These are phyloP conservation scores for Jamesozyma rosinii DNA, from an alignment of 805 yeast genomes.

Conservation along the genomic window DNA sequence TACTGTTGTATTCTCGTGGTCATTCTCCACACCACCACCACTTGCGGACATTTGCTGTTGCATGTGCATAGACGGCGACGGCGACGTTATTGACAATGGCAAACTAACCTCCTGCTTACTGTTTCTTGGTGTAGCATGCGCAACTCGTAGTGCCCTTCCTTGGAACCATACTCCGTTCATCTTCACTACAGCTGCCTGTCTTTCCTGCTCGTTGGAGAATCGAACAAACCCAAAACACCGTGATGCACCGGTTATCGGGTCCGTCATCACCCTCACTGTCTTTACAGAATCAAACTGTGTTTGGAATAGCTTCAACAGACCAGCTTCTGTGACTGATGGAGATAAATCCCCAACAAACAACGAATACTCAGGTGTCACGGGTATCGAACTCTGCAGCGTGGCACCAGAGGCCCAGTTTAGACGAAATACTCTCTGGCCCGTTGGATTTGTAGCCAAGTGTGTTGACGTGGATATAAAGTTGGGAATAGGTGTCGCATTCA, in stretches of 20 bases:
- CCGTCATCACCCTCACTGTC: conserved; percentile 80
- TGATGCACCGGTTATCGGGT: conserved; percentile 67
- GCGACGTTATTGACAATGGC: conserved; percentile 5
- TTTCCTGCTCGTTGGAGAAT: conserved; percentile 59
- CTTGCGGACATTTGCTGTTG: too few relatives aligned
- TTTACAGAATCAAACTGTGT: conserved; percentile 55
- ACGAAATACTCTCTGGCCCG: conserved; percentile 51
- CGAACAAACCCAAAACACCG: conserved; percentile 77
- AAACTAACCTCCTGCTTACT: conserved; percentile 7
- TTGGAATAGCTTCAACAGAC: conserved; percentile 62
- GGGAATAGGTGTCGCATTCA: conserved; percentile 60
- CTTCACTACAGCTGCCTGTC: conserved; percentile 56
- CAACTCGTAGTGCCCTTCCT: conserved; percentile 68
- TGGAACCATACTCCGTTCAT: conserved; percentile 79
- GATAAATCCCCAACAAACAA: conserved; percentile 77
- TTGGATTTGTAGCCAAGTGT: conserved; percentile 24
- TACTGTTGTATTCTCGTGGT: conserved; percentile 51
- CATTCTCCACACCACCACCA: conserved; percentile 9
- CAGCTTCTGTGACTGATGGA: conserved; percentile 74
- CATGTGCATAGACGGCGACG: too few relatives aligned
- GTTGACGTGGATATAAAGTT: conserved; percentile 30
- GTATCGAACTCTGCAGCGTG: conserved; percentile 58
- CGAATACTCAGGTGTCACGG: conserved; percentile 67
- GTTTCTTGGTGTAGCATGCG: conserved; percentile 68
- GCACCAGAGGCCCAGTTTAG: conserved; percentile 83